phyloP scores from a whole-genome alignment of 2,329 filamentous ascomycete genomes.

The Mycosphaerella arachidis region DNA sequence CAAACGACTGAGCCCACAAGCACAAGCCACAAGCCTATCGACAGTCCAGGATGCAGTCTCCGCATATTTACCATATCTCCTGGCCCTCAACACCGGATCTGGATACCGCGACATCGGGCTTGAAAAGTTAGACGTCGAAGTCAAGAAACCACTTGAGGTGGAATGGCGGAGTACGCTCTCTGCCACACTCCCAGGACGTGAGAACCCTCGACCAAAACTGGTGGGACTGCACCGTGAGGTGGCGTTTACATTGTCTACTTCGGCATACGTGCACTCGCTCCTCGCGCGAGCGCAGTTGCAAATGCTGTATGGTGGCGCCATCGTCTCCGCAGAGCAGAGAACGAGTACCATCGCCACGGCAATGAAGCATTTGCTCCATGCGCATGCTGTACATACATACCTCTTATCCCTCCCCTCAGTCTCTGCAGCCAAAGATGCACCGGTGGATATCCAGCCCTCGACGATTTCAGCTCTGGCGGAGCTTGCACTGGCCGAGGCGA shows the following conservation, averaged over 20 bases:
- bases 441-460: slow-evolving; percentile 41
- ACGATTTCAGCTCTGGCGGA: slow-evolving; percentile 46
- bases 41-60: slow-evolving; percentile 65
- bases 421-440: slow-evolving; percentile 45
- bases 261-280: slow-evolving; percentile 69
- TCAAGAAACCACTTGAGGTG: slow-evolving; percentile 62
- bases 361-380: slow-evolving; percentile 71
- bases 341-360: slow-evolving; percentile 66
- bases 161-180: slow-evolving; percentile 80
- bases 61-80: slow-evolving; percentile 77
- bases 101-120: slow-evolving; percentile 42
- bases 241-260: slow-evolving; percentile 69
- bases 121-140: slow-evolving; percentile 64
- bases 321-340: slow-evolving; percentile 61
- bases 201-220: slow-evolving; percentile 63
- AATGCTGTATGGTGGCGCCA: slow-evolving; percentile 65
- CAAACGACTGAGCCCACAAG: slow-evolving; percentile 72
- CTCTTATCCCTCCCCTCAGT: slow-evolving; percentile 47
- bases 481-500: slow-evolving; percentile 80
- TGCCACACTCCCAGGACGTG: slow-evolving; percentile 59
- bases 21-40: slow-evolving; percentile 66
- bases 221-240: slow-evolving; percentile 77
- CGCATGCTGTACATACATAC: slow-evolving; percentile 72
- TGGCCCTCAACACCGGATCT: slow-evolving; percentile 71
- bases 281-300: slow-evolving; percentile 69